Base-by-base conservation (phyloP, 202 grass and related monocot species). In the Zizania palustris region DNA sequence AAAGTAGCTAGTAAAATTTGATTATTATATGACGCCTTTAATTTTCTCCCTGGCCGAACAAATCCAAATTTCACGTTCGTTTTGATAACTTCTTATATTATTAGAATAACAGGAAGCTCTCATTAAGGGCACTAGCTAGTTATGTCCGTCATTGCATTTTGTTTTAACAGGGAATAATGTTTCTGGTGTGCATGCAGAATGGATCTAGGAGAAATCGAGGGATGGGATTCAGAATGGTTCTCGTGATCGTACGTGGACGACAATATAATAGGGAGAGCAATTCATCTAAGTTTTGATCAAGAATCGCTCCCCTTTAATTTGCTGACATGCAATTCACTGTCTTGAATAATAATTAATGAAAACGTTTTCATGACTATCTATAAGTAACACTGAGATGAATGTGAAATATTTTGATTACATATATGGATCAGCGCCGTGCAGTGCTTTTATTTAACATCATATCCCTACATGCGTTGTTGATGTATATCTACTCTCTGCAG, bases 201-300 rank as follows among this genome's bases (percentile, higher is more conserved):
- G 74, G 85, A 95, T 50, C 85, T 74, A 9, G 91, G 83, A 90
- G 89, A 98, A 76, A 80, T 98, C 38, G 80, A 88, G 81, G 89
- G 92, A 50, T 90, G 91, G 91, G 85, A 95, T 61, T 67, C 64
- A 42, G 85, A 78, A 78, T 95, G 89, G 89, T 67, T 95, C 51
- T 88, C 87, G 49, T 87, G 89, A 88, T 63, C 16, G 0, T 22
- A n/a, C n/a, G n/a, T n/a, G n/a, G n/a, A n/a, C 38, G 56, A 36
- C 50, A 42, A 19, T 21, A 21, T 60, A 42, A 19, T 21, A 21
- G 1, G 61, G 68, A 48, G 54, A 65, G 50, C 41, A 66, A 43
- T 60, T 79, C 45, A 60, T 67, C 13, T 18, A 43, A 67, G 62
- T 87, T 78, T 83, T 61, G 61, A 61, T 62, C 67, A 60, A 73